These are phyloP conservation scores for Endothia cerciana DNA, from an alignment of 2,329 filamentous ascomycete species.

Conservation along the genomic window DNA sequence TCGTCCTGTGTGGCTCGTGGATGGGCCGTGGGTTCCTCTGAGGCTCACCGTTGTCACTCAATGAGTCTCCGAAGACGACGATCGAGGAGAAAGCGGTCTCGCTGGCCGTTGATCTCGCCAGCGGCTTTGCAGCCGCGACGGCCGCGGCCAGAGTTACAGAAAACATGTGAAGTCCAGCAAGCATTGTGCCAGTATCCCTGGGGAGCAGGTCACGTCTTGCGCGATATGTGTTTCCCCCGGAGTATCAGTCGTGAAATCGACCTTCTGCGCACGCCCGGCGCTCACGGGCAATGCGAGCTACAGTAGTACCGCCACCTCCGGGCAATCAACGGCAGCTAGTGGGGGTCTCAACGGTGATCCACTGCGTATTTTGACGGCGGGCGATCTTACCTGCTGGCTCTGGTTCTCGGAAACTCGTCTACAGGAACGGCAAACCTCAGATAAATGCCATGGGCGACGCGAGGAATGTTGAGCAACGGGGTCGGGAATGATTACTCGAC, in stretches of 20 bases:
- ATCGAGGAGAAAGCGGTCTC: conserved; percentile 4
- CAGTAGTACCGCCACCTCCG: too few relatives aligned
- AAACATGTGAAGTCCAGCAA: background rate
- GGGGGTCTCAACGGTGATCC: too few relatives aligned
- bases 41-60: conserved; percentile 12
- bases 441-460: background rate
- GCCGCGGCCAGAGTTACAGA: background rate
- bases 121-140: background rate
- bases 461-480: background rate
- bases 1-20: background rate
- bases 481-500: background rate
- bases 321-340: too few relatives aligned
- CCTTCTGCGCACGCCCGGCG: background rate
- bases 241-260: background rate
- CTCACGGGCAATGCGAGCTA: too few relatives aligned
- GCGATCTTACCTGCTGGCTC: background rate
- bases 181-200: background rate
- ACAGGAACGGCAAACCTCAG: too few relatives aligned
- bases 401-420: background rate
- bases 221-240: background rate
- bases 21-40: too few relatives aligned
- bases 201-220: background rate
- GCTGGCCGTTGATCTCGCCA: background rate
- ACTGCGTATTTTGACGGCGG: background rate
- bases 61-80: conserved; percentile 9